Base-by-base conservation (phyloP, 768 basidiomycete species). In the Lyophyllum semitale region DNA sequence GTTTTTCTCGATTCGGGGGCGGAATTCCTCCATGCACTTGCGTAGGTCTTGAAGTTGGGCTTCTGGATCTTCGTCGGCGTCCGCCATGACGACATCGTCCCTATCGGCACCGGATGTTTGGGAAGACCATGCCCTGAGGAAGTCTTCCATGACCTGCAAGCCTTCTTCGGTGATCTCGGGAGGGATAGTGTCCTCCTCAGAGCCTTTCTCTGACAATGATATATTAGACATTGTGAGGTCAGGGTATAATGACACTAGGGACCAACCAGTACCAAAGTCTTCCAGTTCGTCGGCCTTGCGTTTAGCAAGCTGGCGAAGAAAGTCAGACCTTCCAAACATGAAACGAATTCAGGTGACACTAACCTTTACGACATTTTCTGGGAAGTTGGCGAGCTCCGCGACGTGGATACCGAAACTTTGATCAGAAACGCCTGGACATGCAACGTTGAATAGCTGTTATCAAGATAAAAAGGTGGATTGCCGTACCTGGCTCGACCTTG, bases 361-460 rank as follows among this genome's bases (percentile, higher is more conserved):
- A 46, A 91, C 89, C 78, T 89, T 92, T 56, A 98, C 83, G 11
- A 98, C 95, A 59, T 86, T 89, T 57, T 95, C 91, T 0, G 97
- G 97, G 72, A 99, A 99, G 70, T 98, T 95, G 3, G 96, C 96
- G n/a, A 98, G 77, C 67, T 94, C 83, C 0, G 97, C 97, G 15
- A 99, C 97, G 63, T 98, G 95, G 26, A 99, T 98, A 71, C 96
- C 97, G 65, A 98, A 98, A 67, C 93, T 96, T 71, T 98, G 96
- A 67, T 98, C 96, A 42, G 92, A 94, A 20, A 97, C 82, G 13
- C 93, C 93, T 93, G 12, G 50, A 27, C 13, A 43, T 12, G n/a
- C 35, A 12, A 29, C 42, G 22, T 20, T 51, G 4, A n/a, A n/a
- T 38, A n/a, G 18, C 27, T 27, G 25, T 26, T 27, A 27, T 6